These are phyloP conservation scores for Claviceps arundinis DNA, from an alignment of 2,329 filamentous ascomycete species.

Conservation along the genomic window DNA sequence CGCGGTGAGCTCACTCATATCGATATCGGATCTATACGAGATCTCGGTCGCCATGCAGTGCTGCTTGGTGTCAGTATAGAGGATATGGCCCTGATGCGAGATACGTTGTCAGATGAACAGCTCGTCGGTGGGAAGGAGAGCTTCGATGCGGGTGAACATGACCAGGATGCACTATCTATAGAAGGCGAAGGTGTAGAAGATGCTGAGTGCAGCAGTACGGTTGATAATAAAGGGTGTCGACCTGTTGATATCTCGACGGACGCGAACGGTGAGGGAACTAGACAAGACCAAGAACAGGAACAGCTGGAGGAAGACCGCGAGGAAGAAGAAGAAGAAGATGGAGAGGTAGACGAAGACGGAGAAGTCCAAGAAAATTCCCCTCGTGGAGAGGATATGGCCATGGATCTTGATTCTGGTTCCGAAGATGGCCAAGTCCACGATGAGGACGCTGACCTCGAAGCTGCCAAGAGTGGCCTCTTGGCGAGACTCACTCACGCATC, in stretches of 20 bases:
- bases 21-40: conserved; percentile 63
- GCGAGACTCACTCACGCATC: conserved; percentile 24
- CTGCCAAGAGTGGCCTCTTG: conserved; percentile 35
- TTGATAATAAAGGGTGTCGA: conserved; percentile 10
- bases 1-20: conserved; percentile 61
- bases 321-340: conserved; percentile 7
- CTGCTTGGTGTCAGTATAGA: conserved; percentile 41
- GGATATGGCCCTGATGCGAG: conserved; percentile 36
- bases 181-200: conserved; percentile 12
- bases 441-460: conserved; percentile 25
- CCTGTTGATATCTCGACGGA: not conserved
- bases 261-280: not conserved
- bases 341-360: conserved; percentile 9
- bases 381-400: conserved; percentile 22
- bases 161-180: conserved; percentile 21
- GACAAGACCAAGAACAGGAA: conserved; percentile 6
- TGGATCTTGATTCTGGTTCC: conserved; percentile 28
- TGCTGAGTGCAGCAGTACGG: not conserved
- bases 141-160: conserved; percentile 31
- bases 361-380: conserved; percentile 1
- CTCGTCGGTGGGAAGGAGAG: conserved; percentile 28
- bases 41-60: conserved; percentile 66
- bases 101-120: conserved; percentile 26
- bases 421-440: conserved; percentile 21
- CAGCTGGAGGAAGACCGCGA: not conserved